Evolutionary conservation across 2,329 filamentous ascomycete species (phyloP), one percentile per base, ranked within the genome.

Genomic region (Hortaea werneckii): DNA sequence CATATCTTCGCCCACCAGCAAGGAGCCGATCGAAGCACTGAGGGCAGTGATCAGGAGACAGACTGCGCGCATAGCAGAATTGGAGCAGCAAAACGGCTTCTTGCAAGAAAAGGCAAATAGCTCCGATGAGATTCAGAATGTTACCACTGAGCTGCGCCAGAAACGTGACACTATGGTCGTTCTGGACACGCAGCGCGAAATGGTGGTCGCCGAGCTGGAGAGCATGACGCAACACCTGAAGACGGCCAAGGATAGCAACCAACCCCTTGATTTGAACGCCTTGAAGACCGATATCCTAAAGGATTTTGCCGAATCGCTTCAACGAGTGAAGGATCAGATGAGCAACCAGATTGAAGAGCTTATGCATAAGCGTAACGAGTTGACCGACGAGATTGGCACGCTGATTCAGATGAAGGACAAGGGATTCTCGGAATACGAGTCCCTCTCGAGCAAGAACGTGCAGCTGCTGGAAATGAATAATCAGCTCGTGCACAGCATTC

Each of bases 111-210:
- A 65, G 37, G 67, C 82, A 53, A 78, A 80, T 54, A 75, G 73
- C 28, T 74, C 76, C 5, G 72, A 70, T 10, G 77, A 78, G 50
- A 79, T 82, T 50, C 84, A 84, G 66, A 83, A 82, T 56, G 80
- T 94, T 28, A 94, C 94, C 65, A 88, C 84, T 56, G 90, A 89
- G 62, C 72, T 96, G 26, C 76, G 85, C 32, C 89, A 96, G 66
- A 96, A 95, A 71, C 78, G 92, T 48, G 95, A 94, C 58, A 96
- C 92, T 0, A 92, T 98, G 64, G 90, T 90, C 5, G 85, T 94
- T 12, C 73, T 96, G 43, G 89, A 96, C 63, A 90, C 89, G 0
- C 87, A 95, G 66, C 87, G 88, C 42, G 90, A 96, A 67, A 89
- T 96, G 64, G 90, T 95, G 68, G 86, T 96, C 58, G 83, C 86